A percentile compares a stretch with the other conserved stretches of the same genome.
These are phyloP conservation scores for Chenopodium formosanum DNA, from an alignment of 148 eudicot genomes.

Conservation along the genomic window DNA sequence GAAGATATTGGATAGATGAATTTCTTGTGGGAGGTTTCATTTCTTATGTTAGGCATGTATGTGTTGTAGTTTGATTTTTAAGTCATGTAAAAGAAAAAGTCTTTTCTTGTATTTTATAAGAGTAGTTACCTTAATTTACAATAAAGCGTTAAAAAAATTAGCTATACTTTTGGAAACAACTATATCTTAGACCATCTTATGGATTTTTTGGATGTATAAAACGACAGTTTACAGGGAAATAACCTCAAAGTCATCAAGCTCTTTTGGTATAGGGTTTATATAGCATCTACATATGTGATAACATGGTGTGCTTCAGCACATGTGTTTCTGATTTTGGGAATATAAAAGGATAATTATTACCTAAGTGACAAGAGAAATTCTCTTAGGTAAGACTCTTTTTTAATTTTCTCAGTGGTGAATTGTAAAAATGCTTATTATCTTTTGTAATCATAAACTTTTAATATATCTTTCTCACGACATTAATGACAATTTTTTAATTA, in stretches of 20 bases:
- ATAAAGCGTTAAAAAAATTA: neutral
- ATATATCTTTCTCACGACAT: too few species aligned
- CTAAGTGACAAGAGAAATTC: too few species aligned
- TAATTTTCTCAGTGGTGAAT: too few species aligned
- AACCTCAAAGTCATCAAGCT: neutral
- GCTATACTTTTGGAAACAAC: neutral
- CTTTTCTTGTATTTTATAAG: neutral
- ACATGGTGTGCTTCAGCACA: neutral
- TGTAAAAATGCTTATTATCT: too few species aligned
- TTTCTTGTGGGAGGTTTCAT: neutral
- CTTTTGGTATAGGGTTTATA: neutral
- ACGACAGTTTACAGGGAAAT: neutral
- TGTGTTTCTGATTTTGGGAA: too few species aligned
- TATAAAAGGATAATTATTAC: too few species aligned
- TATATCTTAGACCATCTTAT: neutral
- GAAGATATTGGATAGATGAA: neutral
- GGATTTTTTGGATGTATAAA: neutral
- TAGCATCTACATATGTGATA: neutral
- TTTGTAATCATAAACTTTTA: too few species aligned
- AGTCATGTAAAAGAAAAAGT: neutral
- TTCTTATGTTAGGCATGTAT: neutral
- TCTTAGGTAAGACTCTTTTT: too few species aligned
- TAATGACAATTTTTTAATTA: too few species aligned
- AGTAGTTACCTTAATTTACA: neutral
- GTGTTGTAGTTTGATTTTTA: neutral